Evolutionary conservation across 2,329 filamentous ascomycete genomes (phyloP).

Genomic region (Parascedosporium putredinis): DNA sequence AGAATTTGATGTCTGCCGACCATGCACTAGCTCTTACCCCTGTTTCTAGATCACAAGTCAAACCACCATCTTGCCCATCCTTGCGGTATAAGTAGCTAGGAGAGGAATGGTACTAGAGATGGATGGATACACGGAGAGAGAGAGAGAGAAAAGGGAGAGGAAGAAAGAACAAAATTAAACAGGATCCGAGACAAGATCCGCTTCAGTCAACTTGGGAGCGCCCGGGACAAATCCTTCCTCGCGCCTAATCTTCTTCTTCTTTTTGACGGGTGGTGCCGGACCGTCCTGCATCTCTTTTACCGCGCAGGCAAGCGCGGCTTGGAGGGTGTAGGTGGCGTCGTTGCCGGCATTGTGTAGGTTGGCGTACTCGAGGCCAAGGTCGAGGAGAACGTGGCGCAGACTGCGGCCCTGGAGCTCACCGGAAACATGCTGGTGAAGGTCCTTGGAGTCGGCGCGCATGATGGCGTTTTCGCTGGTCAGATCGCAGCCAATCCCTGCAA

Average conservation of each 20-base stretch:
- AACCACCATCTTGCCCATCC: too few species aligned
- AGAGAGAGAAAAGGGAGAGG: background rate
- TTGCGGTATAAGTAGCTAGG: too few species aligned
- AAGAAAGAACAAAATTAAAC: background rate
- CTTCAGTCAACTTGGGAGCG: background rate
- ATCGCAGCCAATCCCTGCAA: constrained; percentile 55
- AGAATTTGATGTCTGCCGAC: background rate
- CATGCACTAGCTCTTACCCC: too few species aligned
- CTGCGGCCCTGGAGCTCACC: constrained; percentile 40
- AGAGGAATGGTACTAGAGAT: too few species aligned
- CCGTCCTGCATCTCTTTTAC: constrained; percentile 3
- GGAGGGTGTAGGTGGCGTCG: constrained; percentile 71
- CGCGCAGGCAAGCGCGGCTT: constrained; percentile 50
- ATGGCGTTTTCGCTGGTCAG: constrained; percentile 40
- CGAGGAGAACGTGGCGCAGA: constrained; percentile 50
- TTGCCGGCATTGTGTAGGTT: constrained; percentile 83
- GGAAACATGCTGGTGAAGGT: constrained; percentile 56
- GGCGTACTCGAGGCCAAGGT: constrained; percentile 51
- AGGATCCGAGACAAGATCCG: background rate
- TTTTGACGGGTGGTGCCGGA: background rate
- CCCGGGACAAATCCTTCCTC: background rate
- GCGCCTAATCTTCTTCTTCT: background rate
- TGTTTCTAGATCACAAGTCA: background rate
- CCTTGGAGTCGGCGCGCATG: constrained; percentile 62
- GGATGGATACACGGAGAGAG: background rate